Conservation (phyloP, 2,329 filamentous ascomycete genomes). For the Xylaria sp. region DNA sequence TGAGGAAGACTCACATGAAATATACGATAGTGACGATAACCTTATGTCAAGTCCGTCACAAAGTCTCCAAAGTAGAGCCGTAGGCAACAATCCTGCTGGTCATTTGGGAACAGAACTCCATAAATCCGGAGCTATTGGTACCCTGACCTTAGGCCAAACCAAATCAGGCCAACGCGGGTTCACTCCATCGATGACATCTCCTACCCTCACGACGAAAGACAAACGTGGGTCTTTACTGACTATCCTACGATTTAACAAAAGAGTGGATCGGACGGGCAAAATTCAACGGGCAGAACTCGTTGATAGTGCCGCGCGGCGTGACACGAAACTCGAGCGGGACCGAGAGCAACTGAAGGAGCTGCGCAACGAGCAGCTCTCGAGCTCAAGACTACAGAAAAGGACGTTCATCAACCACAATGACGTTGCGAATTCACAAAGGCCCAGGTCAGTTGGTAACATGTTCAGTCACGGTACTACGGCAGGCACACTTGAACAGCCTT, state of each 20-base stretch:
- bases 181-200: constrained; percentile 33
- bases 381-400: constrained; percentile 60
- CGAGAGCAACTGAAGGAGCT: constrained; percentile 62
- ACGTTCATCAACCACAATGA: constrained; percentile 52
- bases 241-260: constrained; percentile 74
- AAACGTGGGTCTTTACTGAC: constrained; percentile 61
- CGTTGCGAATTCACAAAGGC: constrained; percentile 60
- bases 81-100: constrained; percentile 25
- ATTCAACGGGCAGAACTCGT: constrained; percentile 62
- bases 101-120: constrained; percentile 34
- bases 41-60: constrained; percentile 45
- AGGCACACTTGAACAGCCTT: constrained; percentile 31
- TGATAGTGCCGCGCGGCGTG: constrained; percentile 69
- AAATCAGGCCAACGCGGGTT: constrained; percentile 44
- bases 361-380: constrained; percentile 50
- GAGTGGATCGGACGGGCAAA: constrained; percentile 58
- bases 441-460: constrained; percentile 47
- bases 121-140: constrained; percentile 45
- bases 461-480: constrained; percentile 32
- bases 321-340: constrained; percentile 70
- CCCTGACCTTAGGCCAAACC: constrained; percentile 44
- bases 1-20: constrained; percentile 64
- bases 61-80: constrained; percentile 40
- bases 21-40: constrained; percentile 69
- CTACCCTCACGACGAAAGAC: constrained; percentile 48